Evolutionary conservation across 2,329 filamentous ascomycete species (phyloP), one percentile per base, ranked within the genome.

Genomic region (Ophiostoma sp.): DNA sequence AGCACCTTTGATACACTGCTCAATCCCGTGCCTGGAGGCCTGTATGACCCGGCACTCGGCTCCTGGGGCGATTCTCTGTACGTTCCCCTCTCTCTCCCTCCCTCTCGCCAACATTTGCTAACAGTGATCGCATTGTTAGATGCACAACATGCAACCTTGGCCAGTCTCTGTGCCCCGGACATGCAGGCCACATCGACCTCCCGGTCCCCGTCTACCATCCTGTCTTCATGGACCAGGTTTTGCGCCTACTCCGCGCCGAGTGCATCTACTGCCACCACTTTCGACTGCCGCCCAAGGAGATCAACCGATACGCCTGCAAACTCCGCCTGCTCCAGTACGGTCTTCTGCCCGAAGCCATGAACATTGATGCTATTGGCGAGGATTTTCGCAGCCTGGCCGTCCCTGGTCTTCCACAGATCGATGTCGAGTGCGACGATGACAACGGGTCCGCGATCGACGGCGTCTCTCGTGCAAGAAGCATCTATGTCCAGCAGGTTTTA

Each of bases 131-230:
- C 15, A 39, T 59, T 45, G 11, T 31, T 78, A 97, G 94, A 80
- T 99, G 96, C 84, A 88, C 94, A 78, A 99, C 96, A 81, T 99
- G 96, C 84, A 93, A 95, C 77, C 87, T 97, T 77, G 92, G 91
- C 79, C 91, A 91, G 75, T 88, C 90, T 79, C 89, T 89, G 78
- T 99, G 97, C 81, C 94, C 95, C 7, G 97, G 97, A 73, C 97
- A 99, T 84, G 89, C 92, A 74, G 97, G 96, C 71, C 96, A 99
- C 80, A 97, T 99, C 81, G 94, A 98, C 78, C 90, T 99, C 15
- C 95, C 96, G 17, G 92, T 95, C 15, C 93, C 93, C 64, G 93
- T 98, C 70, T 99, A 98, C 81, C 95, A 99, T 82, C 93, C 95
- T n/a, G 92, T 94, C 1, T 98, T 98, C 80, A 92, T 99, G 86